Conservation (phyloP, 805 yeast genomes). For the Isabelozyma gotoi region DNA sequence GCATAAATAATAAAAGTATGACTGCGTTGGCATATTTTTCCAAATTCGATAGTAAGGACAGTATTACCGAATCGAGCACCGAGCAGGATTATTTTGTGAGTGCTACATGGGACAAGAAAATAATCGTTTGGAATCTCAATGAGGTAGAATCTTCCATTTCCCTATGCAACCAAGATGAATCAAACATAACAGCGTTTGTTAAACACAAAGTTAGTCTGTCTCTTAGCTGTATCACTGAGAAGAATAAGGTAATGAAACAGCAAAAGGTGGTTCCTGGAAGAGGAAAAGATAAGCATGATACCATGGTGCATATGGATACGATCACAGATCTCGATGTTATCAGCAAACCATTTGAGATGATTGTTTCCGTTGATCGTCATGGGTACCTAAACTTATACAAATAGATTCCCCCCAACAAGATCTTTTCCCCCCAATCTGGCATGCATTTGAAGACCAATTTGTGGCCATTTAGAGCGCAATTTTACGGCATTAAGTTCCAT, state of each 20-base stretch:
- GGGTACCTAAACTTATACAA: slow-evolving; percentile 65
- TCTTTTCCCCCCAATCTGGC: too few relatives aligned
- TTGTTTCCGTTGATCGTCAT: slow-evolving; percentile 64
- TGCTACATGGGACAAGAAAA: slow-evolving; percentile 25
- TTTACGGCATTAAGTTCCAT: too few relatives aligned
- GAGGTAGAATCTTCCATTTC: slow-evolving; percentile 15
- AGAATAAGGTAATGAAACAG: not conserved
- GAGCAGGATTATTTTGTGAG: slow-evolving; percentile 17
- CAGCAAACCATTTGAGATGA: slow-evolving; percentile 53
- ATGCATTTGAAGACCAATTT: too few relatives aligned
- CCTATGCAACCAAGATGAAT: slow-evolving; percentile 2
- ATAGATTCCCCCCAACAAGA: too few relatives aligned
- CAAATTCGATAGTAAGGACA: not conserved
- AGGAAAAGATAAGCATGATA: not conserved
- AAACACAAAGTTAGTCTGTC: slow-evolving; percentile 10
- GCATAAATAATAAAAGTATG: slow-evolving; percentile 9
- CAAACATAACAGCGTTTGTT: slow-evolving; percentile 1
- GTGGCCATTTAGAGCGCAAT: too few relatives aligned
- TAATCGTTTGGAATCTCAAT: slow-evolving; percentile 28
- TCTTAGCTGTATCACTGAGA: slow-evolving; percentile 9
- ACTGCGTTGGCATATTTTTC: slow-evolving; percentile 8
- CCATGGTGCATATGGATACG: slow-evolving; percentile 43
- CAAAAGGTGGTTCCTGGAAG: not conserved
- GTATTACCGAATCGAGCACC: slow-evolving; percentile 1
- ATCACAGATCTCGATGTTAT: slow-evolving; percentile 50